Conservation (phyloP, 805 yeast genomes). For the Starmerella sirachaensis region DNA sequence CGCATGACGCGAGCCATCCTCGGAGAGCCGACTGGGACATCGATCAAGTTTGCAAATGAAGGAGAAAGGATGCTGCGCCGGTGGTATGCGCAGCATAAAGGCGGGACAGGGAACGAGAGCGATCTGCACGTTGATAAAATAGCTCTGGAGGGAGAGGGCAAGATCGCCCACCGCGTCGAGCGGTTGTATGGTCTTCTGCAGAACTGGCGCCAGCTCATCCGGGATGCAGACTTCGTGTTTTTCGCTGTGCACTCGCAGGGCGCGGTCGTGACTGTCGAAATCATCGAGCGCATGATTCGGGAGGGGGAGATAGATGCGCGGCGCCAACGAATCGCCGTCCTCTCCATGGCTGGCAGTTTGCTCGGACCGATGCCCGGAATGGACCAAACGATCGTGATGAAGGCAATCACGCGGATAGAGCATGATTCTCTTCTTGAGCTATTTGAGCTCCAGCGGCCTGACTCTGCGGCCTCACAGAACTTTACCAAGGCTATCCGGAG, state of each 20-base stretch:
- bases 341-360: conserved; percentile 93
- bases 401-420: conserved; percentile 85
- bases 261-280: conserved; percentile 73
- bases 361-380: conserved; percentile 89
- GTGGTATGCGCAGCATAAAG: conserved; percentile 41
- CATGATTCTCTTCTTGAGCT: conserved; percentile 74
- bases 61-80: conserved; percentile 67
- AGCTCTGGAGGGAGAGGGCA: conserved; percentile 90
- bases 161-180: conserved; percentile 72
- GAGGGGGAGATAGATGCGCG: conserved; percentile 35
- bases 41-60: conserved; percentile 76
- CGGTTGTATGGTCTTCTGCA: conserved; percentile 61
- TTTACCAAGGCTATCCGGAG: conserved; percentile 55
- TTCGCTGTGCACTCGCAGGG: conserved; percentile 96
- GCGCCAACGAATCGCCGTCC: conserved; percentile 47
- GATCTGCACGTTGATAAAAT: conserved; percentile 65
- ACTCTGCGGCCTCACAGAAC: conserved; percentile 57
- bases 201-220: conserved; percentile 49
- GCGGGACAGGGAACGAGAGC: too few species aligned
- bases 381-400: conserved; percentile 70
- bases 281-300: conserved; percentile 62
- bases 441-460: conserved; percentile 74
- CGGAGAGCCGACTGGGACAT: conserved; percentile 96
- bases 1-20: conserved; percentile 70
- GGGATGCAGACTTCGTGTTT: conserved; percentile 67